Base-by-base conservation (phyloP, 2,329 filamentous ascomycete genomes). In the Cercospora sp. region DNA sequence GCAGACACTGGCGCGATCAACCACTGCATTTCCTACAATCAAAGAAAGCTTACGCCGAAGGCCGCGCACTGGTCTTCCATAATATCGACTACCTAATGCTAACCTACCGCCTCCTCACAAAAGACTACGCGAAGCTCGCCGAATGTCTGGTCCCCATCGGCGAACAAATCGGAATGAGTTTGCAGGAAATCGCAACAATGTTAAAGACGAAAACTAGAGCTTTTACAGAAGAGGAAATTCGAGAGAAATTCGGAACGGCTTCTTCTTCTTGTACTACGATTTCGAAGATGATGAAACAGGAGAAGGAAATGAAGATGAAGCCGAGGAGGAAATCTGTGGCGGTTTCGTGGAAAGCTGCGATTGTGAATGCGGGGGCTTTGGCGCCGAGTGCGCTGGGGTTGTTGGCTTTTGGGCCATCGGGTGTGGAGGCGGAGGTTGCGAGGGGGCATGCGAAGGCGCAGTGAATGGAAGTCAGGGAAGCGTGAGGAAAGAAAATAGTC, bases 81-180 rank as follows among this genome's bases (percentile, higher is more conserved):
- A 89, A 93, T 74, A 92, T 94, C 73, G 91, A 94, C 78, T 94
- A 92, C 76, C 80, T 94, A 62, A 90, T 92, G 84, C 87, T 94
- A 69, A 92, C 91, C 0, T 78, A 91, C 36, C 85, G 85, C 53
- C 79, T 94, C 18, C 75, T 94, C 74, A 83, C 83, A 68, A 92
- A 92, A 78, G 88, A 94, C 75, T 94, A 94, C 73, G 80, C 84
- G 60, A 82, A 89, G 63, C 83, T 94, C 9, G 91, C 91, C 1
- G 84, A 83, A 64, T 90, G 90, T 69, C 77, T 94, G 59, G 89
- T 94, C 13, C 91, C 91, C 0, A 89, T 94, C 45, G 90, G 90
- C 0, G 83, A 87, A 1, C 91, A 94, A 81, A 87, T 90, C 48
- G 79, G 81, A 5, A 86, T 93, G 85, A 88, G 82, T 0, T 80